Base-by-base conservation (phyloP, 176 grass and related monocot species). In the Ensete glaucum region DNA sequence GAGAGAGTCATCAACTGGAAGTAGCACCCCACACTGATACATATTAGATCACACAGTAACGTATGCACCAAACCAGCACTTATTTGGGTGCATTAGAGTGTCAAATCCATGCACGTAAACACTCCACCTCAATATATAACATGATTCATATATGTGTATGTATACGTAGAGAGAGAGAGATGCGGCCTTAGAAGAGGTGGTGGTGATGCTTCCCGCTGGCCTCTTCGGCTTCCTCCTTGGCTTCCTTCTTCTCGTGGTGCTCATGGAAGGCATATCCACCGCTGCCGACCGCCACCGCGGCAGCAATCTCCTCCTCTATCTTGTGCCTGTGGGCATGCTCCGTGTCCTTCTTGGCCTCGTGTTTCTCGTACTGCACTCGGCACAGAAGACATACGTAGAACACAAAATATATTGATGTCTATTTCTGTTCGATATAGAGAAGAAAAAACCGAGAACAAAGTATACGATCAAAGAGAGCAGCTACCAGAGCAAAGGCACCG, bases 241-340 rank as follows among this genome's bases (percentile, higher is more conserved):
- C 78, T 73, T 88, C 76, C 87, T 92, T 86, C 85, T 96, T 96
- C 89, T 96, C 87, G 73, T 96, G 89, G 83, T 88, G 87, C 87
- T 96, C 92, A 67, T 96, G 92, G 69, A 96, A 85, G 25, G 51
- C 89, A 75, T 85, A 96, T 11, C 92, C 92, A 11, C 89, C 92
- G 53, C 85, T 29, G 57, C 92, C 92, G 0, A 89, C 87, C 2
- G 82, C 89, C 7, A 81, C 87, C 0, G 85, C 77, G 7, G 85
- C 93, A 0, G 89, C 89, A 25, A 96, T n/a, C 79, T 86, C 93
- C 83, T 96, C 93, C 79, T 71, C 69, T 57, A 96, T 83, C 85
- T 92, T 96, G 85, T 96, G 93, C 85, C 58, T 90, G 74, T 82
- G 85, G 21, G 83, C 85, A 81, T 88, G 50, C 83, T 92, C 93